Percentiles rank a stretch among this genome's conserved stretches.
Evolutionary conservation across 225 moss, liverwort and hornwort species (phyloP).

Genomic region (Polytrichum commune): DNA sequence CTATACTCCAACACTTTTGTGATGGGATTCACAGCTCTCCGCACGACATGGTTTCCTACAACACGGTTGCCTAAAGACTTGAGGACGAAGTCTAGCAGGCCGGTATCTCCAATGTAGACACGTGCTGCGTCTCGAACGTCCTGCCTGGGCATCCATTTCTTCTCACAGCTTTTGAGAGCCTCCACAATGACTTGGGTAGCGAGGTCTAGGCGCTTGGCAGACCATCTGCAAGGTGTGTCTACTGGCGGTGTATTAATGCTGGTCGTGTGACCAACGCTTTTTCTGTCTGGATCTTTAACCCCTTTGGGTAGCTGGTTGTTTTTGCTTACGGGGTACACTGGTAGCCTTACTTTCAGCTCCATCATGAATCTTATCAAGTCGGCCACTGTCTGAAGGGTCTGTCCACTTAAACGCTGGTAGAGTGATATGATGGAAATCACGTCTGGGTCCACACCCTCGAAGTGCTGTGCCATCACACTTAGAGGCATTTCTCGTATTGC

Average conservation of each 20-base stretch:
- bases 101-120: conserved; percentile 99
- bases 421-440: conserved; percentile 80
- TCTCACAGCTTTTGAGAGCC: conserved; percentile 89
- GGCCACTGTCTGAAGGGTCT: conserved; percentile 88
- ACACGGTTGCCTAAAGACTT: conserved; percentile 95
- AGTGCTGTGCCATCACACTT: conserved; percentile 87
- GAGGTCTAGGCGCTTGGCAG: conserved; percentile 84
- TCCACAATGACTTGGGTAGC: conserved; percentile 99
- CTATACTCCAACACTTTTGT: conserved; percentile 97
- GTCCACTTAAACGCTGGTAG: conserved; percentile 87
- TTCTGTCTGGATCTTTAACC: conserved; percentile 72
- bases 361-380: conserved; percentile 98
- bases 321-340: conserved; percentile 54
- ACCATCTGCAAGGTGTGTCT: conserved; percentile 96
- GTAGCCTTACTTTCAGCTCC: conserved; percentile 94
- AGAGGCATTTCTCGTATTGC: conserved; percentile 96
- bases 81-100: conserved; percentile 92
- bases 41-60: conserved; percentile 79
- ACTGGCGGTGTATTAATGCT: conserved; percentile 44
- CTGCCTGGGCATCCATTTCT: conserved; percentile 99
- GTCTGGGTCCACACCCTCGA: conserved; percentile 95
- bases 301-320: conserved; percentile 39
- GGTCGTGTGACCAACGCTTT: conserved; percentile 30
- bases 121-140: conserved; percentile 97
- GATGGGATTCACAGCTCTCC: conserved; percentile 96